Evolutionary conservation across 106 monocot genomes (phyloP).

Genomic region (Apostasia shenzhenica): DNA sequence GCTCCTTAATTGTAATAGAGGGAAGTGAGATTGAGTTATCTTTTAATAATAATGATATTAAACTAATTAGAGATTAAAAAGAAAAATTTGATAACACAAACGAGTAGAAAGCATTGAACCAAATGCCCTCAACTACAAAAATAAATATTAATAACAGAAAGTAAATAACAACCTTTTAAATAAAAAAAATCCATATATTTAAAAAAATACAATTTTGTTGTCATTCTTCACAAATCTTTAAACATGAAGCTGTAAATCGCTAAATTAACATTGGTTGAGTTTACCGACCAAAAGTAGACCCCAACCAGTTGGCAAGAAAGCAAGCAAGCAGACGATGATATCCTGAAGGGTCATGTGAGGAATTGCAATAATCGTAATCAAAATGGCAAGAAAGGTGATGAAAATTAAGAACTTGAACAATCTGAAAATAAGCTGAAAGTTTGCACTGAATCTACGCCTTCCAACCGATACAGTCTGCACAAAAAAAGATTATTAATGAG

Average conservation of each 20-base stretch:
- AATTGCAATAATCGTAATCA: slow-evolving; percentile 64
- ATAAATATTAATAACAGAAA: background rate
- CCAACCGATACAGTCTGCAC: slow-evolving; percentile 78
- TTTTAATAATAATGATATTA: too few species aligned
- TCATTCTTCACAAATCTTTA: too few species aligned
- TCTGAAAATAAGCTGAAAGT: slow-evolving; percentile 83
- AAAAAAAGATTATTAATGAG: background rate
- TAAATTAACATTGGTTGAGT: too few species aligned
- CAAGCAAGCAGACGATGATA: slow-evolving; percentile 73
- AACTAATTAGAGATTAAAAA: too few species aligned
- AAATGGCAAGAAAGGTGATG: slow-evolving; percentile 49
- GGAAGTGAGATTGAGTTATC: too few species aligned
- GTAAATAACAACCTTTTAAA: background rate
- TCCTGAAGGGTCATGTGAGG: slow-evolving; percentile 72
- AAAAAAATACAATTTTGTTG: too few species aligned
- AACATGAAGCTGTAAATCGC: too few species aligned
- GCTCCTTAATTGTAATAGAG: too few species aligned
- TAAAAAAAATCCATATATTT: too few species aligned
- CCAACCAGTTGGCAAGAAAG: slow-evolving; percentile 93
- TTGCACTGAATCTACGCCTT: slow-evolving; percentile 71
- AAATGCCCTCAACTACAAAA: too few species aligned
- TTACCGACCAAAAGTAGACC: slow-evolving; percentile 70
- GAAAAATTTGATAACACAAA: too few species aligned
- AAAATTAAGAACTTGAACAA: slow-evolving; percentile 89
- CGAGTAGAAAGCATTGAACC: too few species aligned